Percentiles rank a stretch among this genome's conserved stretches.
Conservation (phyloP, 495 filamentous ascomycete species). For the Xylaria curta region DNA sequence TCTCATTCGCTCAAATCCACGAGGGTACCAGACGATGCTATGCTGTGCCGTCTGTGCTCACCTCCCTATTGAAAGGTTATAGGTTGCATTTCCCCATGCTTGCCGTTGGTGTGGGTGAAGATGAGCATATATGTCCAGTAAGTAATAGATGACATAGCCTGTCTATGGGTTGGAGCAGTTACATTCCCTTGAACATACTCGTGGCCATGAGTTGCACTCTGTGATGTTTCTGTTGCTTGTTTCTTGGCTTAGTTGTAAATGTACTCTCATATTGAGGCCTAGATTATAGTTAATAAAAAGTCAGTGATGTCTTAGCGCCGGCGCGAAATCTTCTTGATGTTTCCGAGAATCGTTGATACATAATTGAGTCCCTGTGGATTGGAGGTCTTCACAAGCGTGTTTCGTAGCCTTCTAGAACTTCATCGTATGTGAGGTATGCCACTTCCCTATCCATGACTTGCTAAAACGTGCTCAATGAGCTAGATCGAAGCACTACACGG, state of each 20-base stretch:
- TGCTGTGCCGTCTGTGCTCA: not conserved
- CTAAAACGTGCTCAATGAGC: not conserved
- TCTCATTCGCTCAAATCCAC: not conserved
- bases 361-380: not conserved
- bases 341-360: not conserved
- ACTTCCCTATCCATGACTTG: not conserved
- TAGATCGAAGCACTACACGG: not conserved
- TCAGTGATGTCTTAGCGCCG: not conserved
- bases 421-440: not conserved
- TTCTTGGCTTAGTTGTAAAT: not conserved
- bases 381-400: not conserved
- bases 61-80: not conserved
- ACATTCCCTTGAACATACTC: not conserved
- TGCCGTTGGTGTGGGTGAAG: conserved; percentile 11
- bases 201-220: not conserved
- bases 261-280: not conserved
- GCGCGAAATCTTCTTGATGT: not conserved
- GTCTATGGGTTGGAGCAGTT: not conserved
- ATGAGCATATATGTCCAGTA: not conserved
- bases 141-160: not conserved
- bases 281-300: not conserved
- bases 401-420: not conserved
- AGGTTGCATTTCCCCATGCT: conserved; percentile 16
- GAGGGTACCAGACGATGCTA: not conserved
- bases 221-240: not conserved